A percentile compares a stretch with the other conserved stretches of the same genome.
Evolutionary conservation across 257 asterid species (phyloP).

Genomic region (Mitragyna speciosa): DNA sequence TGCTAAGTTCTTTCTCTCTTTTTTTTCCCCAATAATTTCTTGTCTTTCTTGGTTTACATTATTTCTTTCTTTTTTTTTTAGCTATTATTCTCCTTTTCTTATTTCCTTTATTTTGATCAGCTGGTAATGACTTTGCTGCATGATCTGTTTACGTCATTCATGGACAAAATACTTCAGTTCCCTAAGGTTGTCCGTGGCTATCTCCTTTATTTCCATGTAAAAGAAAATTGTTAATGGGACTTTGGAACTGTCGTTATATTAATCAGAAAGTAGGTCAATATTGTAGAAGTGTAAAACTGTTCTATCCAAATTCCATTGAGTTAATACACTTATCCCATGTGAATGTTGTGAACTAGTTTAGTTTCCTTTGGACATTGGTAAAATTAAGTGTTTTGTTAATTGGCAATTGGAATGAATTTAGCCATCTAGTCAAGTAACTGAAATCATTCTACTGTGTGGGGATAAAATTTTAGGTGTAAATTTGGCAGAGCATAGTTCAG

Average conservation of each 20-base stretch:
- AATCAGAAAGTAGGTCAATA: neutral
- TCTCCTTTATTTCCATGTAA: neutral
- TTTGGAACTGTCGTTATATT: neutral
- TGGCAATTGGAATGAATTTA: neutral
- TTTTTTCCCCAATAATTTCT: neutral
- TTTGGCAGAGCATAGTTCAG: neutral
- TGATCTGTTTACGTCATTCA: neutral
- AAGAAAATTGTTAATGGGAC: neutral
- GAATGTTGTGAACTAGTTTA: neutral
- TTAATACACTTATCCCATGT: neutral
- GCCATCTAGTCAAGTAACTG: neutral
- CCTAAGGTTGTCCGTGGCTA: neutral
- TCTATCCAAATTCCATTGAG: neutral
- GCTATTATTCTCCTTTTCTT: neutral
- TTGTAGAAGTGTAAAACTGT: neutral
- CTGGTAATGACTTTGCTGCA: neutral
- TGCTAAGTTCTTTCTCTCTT: conserved; percentile 48
- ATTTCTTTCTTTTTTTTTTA: no score
- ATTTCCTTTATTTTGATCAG: neutral
- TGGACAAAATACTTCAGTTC: neutral
- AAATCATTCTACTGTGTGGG: neutral
- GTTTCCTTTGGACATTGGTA: neutral
- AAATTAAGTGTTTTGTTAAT: neutral
- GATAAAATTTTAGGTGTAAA: neutral
- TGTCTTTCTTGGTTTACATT: neutral